Percentiles rank a stretch among this genome's conserved stretches.
These are phyloP conservation scores for Colletotrichum phormii DNA, from an alignment of 2,329 filamentous ascomycete species.

Conservation along the genomic window DNA sequence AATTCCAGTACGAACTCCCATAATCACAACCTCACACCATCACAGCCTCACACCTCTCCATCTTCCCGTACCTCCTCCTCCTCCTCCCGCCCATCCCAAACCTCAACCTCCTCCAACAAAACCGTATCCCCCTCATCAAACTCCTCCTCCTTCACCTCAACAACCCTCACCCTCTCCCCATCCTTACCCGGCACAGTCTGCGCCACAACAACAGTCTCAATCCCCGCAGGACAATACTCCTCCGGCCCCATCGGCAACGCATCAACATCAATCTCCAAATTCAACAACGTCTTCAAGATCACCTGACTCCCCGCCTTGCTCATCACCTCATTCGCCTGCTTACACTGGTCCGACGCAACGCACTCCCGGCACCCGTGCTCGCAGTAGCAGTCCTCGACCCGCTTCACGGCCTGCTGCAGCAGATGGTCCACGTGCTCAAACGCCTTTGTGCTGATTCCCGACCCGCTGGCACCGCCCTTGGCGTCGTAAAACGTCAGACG, in stretches of 20 bases:
- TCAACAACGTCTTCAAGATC: constrained; percentile 80
- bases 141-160: constrained; percentile 36
- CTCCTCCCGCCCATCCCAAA: neutral
- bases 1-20: too few species aligned
- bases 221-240: constrained; percentile 73
- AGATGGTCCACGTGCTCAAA: constrained; percentile 92
- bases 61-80: neutral
- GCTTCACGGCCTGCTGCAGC: constrained; percentile 78
- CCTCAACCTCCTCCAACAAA: constrained; percentile 10
- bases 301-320: constrained; percentile 90
- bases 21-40: neutral
- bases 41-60: neutral
- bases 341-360: constrained; percentile 86
- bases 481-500: constrained; percentile 94
- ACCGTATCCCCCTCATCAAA: constrained; percentile 27
- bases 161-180: constrained; percentile 7
- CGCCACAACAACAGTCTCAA: constrained; percentile 86
- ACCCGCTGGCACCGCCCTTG: constrained; percentile 86
- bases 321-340: constrained; percentile 90
- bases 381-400: constrained; percentile 83
- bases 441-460: constrained; percentile 89
- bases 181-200: constrained; percentile 67
- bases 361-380: constrained; percentile 89
- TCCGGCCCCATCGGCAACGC: constrained; percentile 88
- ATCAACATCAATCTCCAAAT: constrained; percentile 83